Base-by-base conservation (phyloP, 2,329 filamentous ascomycete species). In the Calonectria pauciramosa region DNA sequence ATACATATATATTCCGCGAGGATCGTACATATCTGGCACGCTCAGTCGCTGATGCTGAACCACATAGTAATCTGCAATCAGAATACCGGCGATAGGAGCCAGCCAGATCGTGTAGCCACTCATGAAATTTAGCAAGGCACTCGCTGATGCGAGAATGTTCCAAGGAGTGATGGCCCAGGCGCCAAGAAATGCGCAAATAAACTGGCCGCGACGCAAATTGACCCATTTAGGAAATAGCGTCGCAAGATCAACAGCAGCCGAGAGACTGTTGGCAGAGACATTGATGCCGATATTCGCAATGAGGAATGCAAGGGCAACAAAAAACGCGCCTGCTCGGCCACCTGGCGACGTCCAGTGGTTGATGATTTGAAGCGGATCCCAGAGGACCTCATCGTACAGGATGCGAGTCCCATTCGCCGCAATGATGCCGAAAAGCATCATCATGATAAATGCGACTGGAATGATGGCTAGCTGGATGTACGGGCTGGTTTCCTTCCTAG, bases 21-120 rank as follows among this genome's bases (percentile, higher is more conserved):
- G 44, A 23, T 52, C 18, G 9, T 67, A 71, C 30, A 71, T 52
- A 23, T 67, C 70, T n/a, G 26, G 70, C 9, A 71, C 41, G n/a
- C 66, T 60, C 14, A 71, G 36, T 32, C 56, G 56, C 36, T 52
- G 36, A 10, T 67, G 59, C 30, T 71, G 65, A 54, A 71, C 56
- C 23, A 49, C 4, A 18, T 67, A 71, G 70, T 71, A 71, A 60
- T 71, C 70, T 13, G 49, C 44, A n/a, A 67, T 32, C 26, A 71
- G 54, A 30, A 71, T 44, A 23, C 63, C 70, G 30, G 63, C 63
- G 14, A 67, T 38, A 16, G 70, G 70, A 26, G 36, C 70, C 28
- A 71, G 32, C 44, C 65, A 52, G 23, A 52, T 38, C 3, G 70
- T 59, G 49, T 71, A 71, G 28, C 70, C 70, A 28, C 63, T 71